Conservation (phyloP, 176 grass and related monocot genomes). For the Panicum miliaceum region DNA sequence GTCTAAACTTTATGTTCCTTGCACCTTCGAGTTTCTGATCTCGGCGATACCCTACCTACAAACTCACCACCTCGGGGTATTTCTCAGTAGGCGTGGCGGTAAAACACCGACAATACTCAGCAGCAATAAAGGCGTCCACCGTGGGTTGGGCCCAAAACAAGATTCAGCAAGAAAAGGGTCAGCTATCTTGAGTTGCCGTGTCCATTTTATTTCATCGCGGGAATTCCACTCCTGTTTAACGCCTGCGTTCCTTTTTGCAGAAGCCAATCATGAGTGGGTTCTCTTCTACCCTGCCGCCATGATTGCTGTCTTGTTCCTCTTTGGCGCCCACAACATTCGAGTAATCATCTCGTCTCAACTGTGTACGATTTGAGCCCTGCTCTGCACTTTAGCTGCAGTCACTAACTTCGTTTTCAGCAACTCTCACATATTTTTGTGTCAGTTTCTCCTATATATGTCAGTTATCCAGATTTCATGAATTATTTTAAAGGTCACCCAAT, state of each 20-base stretch:
- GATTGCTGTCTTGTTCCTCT: not conserved
- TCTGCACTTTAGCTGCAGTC: not conserved
- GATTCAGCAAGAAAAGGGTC: too few relatives aligned
- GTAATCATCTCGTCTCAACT: not conserved
- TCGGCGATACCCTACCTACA: too few relatives aligned
- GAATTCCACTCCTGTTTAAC: not conserved
- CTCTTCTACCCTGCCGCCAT: not conserved
- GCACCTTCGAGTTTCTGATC: too few relatives aligned
- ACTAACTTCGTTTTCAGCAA: not conserved
- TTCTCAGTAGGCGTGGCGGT: too few relatives aligned
- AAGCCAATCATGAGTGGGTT: not conserved
- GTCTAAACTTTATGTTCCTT: too few relatives aligned
- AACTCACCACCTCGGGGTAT: too few relatives aligned
- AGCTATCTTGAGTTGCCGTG: too few relatives aligned
- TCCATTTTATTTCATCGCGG: not conserved
- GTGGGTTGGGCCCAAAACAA: too few relatives aligned
- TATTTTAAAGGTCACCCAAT: not conserved
- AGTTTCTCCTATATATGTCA: not conserved
- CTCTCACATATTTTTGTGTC: not conserved
- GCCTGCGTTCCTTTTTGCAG: not conserved
- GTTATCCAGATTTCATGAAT: not conserved
- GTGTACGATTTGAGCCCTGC: not conserved
- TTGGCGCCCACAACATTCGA: not conserved
- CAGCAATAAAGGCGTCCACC: too few relatives aligned
- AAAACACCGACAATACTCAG: too few relatives aligned